Evolutionary conservation across 495 filamentous ascomycete species (phyloP), one percentile per base, ranked within the genome.

Genomic region (Trypethelium eluteriae): DNA sequence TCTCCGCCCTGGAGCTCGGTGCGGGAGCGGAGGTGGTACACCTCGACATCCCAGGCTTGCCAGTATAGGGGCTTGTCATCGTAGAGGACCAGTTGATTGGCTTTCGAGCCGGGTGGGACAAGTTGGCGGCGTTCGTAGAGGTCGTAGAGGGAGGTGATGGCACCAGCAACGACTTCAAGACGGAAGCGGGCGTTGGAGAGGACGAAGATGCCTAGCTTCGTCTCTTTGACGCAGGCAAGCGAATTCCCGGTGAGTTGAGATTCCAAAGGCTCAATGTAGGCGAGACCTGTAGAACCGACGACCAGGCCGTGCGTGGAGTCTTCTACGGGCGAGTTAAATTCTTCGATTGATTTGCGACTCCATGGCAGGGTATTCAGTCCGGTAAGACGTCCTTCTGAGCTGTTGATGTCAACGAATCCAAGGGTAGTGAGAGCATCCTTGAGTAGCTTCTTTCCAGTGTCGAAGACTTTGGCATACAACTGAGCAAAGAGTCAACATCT

Each of bases 11-110:
- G 72, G 4, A 98, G 79, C 71, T 90, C 90, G 69, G 89, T 84
- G 62, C 94, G 86, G 0, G 91, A 93, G 64, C 92, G 89, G 34
- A 96, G 83, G 68, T 98, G 94, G 79, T 89, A 98, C 57, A 98
- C 91, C 75, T 98, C 94, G 39, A 96, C 92, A 76, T 98, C 94
- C 94, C 94, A 98, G 1, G 93, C 94, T 78, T 98, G 93, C 94
- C 94, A 98, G 79, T 96, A 96, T 25, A 98, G 82, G 18, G 94
- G 94, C 78, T 98, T 97, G 77, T 98, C 94, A 73, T 98, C 94
- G 74, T 95, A 97, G 63, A 98, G 89, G 67, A 98, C 92, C 7
- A 96, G 82, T 73, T 97, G 93, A 63, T 92, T 93, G 57, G 90
- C 93, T 75, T 91, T 94, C 5, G 83, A 81, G 65, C 88, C 92